A percentile compares a stretch with the other conserved stretches of the same genome.
Conservation (phyloP, 768 basidiomycete genomes). For the Candolleomyces efflorescens region DNA sequence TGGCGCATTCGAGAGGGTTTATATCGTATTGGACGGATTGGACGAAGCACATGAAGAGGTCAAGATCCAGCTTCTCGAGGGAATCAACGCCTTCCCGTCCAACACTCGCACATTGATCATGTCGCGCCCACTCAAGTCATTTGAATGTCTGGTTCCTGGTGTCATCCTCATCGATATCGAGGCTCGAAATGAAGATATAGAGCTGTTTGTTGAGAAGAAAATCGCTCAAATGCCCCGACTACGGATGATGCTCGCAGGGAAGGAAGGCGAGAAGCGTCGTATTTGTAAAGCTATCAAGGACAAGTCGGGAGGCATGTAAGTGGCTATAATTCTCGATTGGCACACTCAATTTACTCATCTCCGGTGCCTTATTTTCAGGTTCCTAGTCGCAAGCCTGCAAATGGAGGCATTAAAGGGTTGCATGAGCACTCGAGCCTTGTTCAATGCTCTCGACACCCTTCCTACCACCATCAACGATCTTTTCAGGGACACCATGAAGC, state of each 20-base stretch:
- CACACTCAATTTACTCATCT: neutral
- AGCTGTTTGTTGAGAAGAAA: neutral
- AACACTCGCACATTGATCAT: neutral
- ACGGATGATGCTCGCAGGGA: neutral
- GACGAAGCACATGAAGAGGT: neutral
- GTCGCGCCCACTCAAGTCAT: neutral
- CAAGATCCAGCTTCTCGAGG: neutral
- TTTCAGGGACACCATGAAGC: neutral
- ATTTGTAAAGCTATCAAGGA: neutral
- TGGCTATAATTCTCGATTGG: neutral
- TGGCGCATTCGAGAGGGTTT: neutral
- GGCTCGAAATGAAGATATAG: neutral
- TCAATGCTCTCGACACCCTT: neutral
- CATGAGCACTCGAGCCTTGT: neutral
- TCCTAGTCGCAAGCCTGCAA: conserved; percentile 2
- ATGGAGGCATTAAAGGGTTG: neutral
- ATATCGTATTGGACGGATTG: neutral
- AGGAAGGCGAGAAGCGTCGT: neutral
- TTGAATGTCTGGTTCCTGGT: neutral
- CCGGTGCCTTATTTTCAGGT: neutral
- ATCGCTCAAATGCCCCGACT: neutral
- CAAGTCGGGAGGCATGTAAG: conserved; percentile 5
- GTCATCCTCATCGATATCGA: neutral
- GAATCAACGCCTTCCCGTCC: neutral
- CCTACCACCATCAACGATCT: neutral